Percentiles rank a stretch among this genome's conserved stretches.
Conservation (phyloP, 139 green algal genomes). For the Yamagishiella unicocca region DNA sequence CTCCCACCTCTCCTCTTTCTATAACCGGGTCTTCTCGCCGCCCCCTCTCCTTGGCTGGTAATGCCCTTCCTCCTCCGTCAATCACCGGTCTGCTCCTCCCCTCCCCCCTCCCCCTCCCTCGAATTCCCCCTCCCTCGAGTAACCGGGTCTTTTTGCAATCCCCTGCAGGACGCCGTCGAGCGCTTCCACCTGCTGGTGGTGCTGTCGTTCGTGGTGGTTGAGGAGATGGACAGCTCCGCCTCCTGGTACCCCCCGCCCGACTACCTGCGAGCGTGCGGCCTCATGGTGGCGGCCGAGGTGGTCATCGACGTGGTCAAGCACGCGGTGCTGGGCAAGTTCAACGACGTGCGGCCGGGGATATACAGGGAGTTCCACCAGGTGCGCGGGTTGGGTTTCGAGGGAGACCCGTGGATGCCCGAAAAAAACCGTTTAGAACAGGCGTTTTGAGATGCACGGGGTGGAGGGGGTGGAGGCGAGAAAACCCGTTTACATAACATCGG, state of each 20-base stretch:
- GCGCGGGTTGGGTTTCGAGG: too few relatives aligned
- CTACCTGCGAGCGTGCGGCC: conserved; percentile 61
- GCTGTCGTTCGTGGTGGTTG: conserved; percentile 85
- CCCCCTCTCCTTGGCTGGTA: background rate
- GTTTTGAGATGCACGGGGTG: background rate
- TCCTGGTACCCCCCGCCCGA: conserved; percentile 49
- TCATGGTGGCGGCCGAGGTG: conserved; percentile 55
- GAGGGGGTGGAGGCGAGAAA: too few relatives aligned
- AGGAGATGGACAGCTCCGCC: conserved; percentile 79
- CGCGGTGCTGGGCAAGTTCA: conserved; percentile 93
- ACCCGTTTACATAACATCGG: too few relatives aligned
- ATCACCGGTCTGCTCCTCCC: background rate
- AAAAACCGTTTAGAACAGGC: too few relatives aligned
- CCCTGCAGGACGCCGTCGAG: conserved; percentile 88
- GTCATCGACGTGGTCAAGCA: conserved; percentile 93
- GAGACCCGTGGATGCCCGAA: too few relatives aligned
- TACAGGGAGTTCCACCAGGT: conserved; percentile 80
- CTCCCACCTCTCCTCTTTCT: too few relatives aligned
- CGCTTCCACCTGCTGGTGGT: conserved; percentile 87
- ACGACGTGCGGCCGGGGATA: conserved; percentile 86
- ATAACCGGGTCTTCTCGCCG: too few relatives aligned
- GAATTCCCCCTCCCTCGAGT: background rate
- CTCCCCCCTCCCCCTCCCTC: background rate
- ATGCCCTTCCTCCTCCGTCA: background rate
- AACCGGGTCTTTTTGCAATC: too few relatives aligned